Evolutionary conservation across 257 asterid species (phyloP), one percentile per base, ranked within the genome.

Genomic region (Lithospermum erythrorhizon): DNA sequence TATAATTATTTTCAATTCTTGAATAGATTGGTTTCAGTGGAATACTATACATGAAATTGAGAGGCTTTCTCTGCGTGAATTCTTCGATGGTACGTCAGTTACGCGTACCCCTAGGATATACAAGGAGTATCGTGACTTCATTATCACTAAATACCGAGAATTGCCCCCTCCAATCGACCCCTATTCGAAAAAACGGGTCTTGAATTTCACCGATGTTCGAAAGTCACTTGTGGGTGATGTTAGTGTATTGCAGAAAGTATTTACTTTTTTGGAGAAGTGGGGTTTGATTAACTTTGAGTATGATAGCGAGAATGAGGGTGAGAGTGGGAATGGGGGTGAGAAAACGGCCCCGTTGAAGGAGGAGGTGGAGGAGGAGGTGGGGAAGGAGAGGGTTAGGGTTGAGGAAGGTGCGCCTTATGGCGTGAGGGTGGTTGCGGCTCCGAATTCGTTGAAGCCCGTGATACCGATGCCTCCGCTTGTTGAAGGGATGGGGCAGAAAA

Each of bases 371-470:
- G 83, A 74, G 7, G 82, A 79, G 64, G 63, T 56, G 66, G 80
- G 76, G 70, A 81, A 58, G 79, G 86, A 86, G 79, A 78, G 77
- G 73, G 73, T 88, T 71, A 86, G 82, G 83, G 79, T 81, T 70
- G 96, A 91, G 71, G 95, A 88, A 84, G 96, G 96, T 30, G 83
- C 94, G 9, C 96, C 98, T 2, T 76, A 91, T 76, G 96, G 98
- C 66, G 90, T 88, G 63, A 83, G 91, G 75, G 95, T 88, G 55
- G 96, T 91, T 58, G 95, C 80, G 9, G 94, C 87, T 6, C 98
- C 98, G 6, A 88, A 91, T 75, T 82, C 93, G n/a, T 71, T 79
- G 73, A 91, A 91, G 68, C 85, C 95, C 0, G 70, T 87, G 14
- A 59, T 71, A 1, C 73, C 80, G 3, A 69, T 59, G n/a, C 87